These are phyloP conservation scores for Achaetomiella virescens DNA, from an alignment of 495 filamentous ascomycete genomes.

Conservation along the genomic window DNA sequence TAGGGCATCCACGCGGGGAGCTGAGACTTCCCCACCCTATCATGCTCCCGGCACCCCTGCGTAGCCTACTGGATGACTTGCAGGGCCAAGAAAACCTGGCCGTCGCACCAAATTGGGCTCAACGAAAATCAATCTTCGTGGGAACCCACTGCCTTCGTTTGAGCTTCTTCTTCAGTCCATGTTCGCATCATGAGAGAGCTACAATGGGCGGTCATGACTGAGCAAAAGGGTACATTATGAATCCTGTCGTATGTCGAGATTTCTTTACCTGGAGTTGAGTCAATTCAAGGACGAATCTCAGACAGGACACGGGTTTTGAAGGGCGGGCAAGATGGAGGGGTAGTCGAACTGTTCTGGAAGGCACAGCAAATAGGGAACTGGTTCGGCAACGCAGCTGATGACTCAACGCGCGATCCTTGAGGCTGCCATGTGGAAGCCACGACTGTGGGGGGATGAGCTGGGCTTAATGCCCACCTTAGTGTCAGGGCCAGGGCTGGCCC, in stretches of 20 bases:
- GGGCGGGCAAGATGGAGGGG: background rate
- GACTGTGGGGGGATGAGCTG: constrained; percentile 6
- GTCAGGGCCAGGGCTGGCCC: background rate
- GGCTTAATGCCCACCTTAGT: background rate
- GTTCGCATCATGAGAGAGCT: too few relatives aligned
- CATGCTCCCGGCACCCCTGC: constrained; percentile 11
- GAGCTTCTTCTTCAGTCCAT: background rate
- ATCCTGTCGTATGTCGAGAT: too few relatives aligned
- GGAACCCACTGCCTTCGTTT: background rate
- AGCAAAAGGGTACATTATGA: too few relatives aligned
- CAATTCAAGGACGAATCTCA: too few relatives aligned
- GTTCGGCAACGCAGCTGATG: background rate
- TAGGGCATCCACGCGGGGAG: too few relatives aligned
- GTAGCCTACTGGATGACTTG: constrained; percentile 15
- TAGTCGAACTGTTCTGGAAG: constrained; percentile 24
- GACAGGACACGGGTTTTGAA: too few relatives aligned
- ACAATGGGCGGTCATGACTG: too few relatives aligned
- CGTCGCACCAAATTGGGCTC: constrained; percentile 15
- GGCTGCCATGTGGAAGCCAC: constrained; percentile 9
- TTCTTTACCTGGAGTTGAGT: too few relatives aligned
- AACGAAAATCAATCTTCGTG: constrained; percentile 3
- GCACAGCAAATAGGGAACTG: too few relatives aligned
- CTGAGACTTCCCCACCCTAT: constrained; percentile 9
- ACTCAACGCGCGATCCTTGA: background rate
- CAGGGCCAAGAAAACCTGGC: constrained; percentile 11